A percentile compares a stretch with the other conserved stretches of the same genome.
These are phyloP conservation scores for Juncus effusus DNA, from an alignment of 176 grass and related monocot species.

Conservation along the genomic window DNA sequence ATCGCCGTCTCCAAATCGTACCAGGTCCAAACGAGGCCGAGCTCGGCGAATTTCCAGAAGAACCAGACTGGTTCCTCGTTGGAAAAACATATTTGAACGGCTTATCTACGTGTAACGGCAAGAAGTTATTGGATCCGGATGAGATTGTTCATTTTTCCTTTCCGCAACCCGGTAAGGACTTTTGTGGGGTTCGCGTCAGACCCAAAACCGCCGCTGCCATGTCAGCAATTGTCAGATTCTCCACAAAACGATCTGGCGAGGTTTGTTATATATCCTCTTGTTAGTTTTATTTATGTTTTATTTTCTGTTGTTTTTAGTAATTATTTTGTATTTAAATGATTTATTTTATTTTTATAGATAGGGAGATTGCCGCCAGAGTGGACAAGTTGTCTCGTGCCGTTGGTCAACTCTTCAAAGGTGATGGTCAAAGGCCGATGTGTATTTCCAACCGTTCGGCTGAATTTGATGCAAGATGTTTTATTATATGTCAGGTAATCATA, in stretches of 20 bases:
- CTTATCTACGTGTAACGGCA: slow-evolving; percentile 70
- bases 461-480: slow-evolving; percentile 67
- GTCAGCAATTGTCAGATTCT: slow-evolving; percentile 75
- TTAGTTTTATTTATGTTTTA: not conserved
- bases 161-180: slow-evolving; percentile 37
- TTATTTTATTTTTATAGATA: slow-evolving; percentile 38
- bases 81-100: slow-evolving; percentile 59
- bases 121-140: slow-evolving; percentile 42
- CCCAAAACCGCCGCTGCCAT: slow-evolving; percentile 40
- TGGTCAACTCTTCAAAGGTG: slow-evolving; percentile 78
- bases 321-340: not conserved
- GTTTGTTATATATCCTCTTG: slow-evolving; percentile 25
- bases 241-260: slow-evolving; percentile 80
- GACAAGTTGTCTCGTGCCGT: slow-evolving; percentile 61
- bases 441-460: slow-evolving; percentile 40
- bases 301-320: not conserved
- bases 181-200: slow-evolving; percentile 32
- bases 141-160: slow-evolving; percentile 82
- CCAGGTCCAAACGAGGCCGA: slow-evolving; percentile 49
- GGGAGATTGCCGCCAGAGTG: slow-evolving; percentile 66
- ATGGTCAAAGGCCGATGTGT: slow-evolving; percentile 56
- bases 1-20: slow-evolving; percentile 36
- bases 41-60: slow-evolving; percentile 59
- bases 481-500: slow-evolving; percentile 60
- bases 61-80: slow-evolving; percentile 66